Percentiles rank a stretch among this genome's conserved stretches.
These are phyloP conservation scores for Ophiostoma tasmaniense DNA, from an alignment of 2,329 filamentous ascomycete species.

Conservation along the genomic window DNA sequence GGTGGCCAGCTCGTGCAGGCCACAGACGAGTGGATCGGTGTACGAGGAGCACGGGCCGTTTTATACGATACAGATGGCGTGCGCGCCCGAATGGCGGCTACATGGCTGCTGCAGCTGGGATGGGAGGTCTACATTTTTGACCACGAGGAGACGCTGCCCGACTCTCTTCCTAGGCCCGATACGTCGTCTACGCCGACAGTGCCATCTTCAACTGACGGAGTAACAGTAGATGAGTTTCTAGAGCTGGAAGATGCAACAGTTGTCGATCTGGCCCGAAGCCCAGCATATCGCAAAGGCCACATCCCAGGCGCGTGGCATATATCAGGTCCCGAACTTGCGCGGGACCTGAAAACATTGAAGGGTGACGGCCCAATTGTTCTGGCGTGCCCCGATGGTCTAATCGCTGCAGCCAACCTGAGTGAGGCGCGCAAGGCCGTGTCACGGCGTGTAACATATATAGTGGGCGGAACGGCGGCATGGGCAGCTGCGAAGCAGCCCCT, in stretches of 20 bases:
- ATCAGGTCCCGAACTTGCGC: slow-evolving; percentile 8
- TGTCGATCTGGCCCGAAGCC: slow-evolving; percentile 13
- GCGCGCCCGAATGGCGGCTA: slow-evolving; percentile 10
- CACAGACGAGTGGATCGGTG: slow-evolving; percentile 13
- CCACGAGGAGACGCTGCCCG: neutral
- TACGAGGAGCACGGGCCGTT: slow-evolving; percentile 8
- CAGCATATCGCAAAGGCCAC: slow-evolving; percentile 11
- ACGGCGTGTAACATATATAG: neutral
- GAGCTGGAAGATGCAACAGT: neutral
- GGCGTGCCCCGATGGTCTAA: slow-evolving; percentile 10
- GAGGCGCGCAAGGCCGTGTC: slow-evolving; percentile 8
- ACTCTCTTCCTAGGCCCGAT: neutral
- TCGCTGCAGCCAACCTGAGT: neutral
- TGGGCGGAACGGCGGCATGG: neutral
- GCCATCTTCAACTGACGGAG: neutral
- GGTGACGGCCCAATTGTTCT: slow-evolving; percentile 6
- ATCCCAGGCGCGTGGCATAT: slow-evolving; percentile 13
- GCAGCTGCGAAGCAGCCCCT: neutral
- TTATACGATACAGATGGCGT: slow-evolving; percentile 15
- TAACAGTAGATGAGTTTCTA: neutral
- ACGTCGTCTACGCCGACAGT: neutral
- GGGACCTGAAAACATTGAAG: neutral
- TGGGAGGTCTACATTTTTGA: slow-evolving; percentile 14
- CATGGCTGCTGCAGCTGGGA: slow-evolving; percentile 11
- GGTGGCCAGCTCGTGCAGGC: slow-evolving; percentile 15